phyloP scores from a whole-genome alignment of 208 protist species.

The Trypanosoma brucei region DNA sequence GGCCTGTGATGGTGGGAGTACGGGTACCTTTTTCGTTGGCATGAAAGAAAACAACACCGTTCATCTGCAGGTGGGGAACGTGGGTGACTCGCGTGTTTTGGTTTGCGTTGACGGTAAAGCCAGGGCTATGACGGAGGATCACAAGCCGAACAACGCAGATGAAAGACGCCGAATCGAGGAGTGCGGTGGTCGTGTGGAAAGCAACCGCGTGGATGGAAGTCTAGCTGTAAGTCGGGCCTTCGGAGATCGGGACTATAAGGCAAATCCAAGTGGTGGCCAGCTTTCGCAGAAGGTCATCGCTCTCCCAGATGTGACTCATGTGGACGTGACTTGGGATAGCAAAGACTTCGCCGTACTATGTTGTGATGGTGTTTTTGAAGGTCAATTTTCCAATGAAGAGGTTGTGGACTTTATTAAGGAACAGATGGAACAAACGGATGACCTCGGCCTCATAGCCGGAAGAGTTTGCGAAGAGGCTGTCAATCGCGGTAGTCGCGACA shows the following conservation, averaged over 20 bases:
- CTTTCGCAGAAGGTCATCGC: slow-evolving; percentile 89
- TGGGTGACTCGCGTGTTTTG: slow-evolving; percentile 89
- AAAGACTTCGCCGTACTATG: slow-evolving; percentile 86
- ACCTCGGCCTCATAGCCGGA: slow-evolving; percentile 79
- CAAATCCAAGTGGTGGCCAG: slow-evolving; percentile 44
- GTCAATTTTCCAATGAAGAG: slow-evolving; percentile 88
- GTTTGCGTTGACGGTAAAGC: slow-evolving; percentile 77
- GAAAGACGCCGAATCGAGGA: slow-evolving; percentile 86
- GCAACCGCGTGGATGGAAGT: slow-evolving; percentile 91
- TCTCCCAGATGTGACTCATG: slow-evolving; percentile 79
- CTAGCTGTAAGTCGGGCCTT: slow-evolving; percentile 93
- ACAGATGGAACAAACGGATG: slow-evolving; percentile 59
- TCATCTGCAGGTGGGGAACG: slow-evolving; percentile 89
- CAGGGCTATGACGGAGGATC: slow-evolving; percentile 89
- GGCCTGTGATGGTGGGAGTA: slow-evolving; percentile 75
- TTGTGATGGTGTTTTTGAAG: slow-evolving; percentile 92
- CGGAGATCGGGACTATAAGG: slow-evolving; percentile 93
- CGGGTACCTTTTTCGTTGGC: slow-evolving; percentile 86
- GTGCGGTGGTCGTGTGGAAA: slow-evolving; percentile 88
- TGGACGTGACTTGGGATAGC: slow-evolving; percentile 57
- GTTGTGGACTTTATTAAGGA: slow-evolving; percentile 85
- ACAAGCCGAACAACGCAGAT: slow-evolving; percentile 90
- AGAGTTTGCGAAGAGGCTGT: slow-evolving; percentile 86
- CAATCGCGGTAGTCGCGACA: slow-evolving; percentile 86
- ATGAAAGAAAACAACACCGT: slow-evolving; percentile 63